Base-by-base conservation (phyloP, 169 alveolate genomes). In the Plasmodium gonderi region DNA sequence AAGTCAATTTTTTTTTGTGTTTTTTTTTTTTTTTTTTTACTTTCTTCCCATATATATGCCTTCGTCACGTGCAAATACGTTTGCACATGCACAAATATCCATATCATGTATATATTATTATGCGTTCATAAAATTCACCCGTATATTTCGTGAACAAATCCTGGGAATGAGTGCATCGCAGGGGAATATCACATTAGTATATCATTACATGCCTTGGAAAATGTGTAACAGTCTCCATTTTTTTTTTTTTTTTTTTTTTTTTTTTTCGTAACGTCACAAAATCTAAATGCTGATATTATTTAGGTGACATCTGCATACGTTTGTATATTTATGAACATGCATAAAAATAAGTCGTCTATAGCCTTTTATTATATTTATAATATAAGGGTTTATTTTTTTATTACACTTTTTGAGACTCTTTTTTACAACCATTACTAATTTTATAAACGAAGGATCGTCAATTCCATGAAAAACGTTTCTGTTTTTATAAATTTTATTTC, bases 321-420 rank as follows among this genome's bases (percentile, higher is more conserved):
- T 65, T 60, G 78, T 79, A 54, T 60, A n/a, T 51, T 79, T 80
- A 80, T 64, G 72, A 33, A 40, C 47, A 80, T 45, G 44, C 42
- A 40, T 64, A 14, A 31, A 60, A 80, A 40, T 80, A 45, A n/a
- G 65, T 64, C 3, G 42, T 60, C 47, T 80, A 17, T 68, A 49
- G 68, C 38, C 38, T 64, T 80, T 65, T 38, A 78, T 49, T 60
- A 60, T 44, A 60, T 12, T 33, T 11, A 80, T 80, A 36, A 80
- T n/a, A 68, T 36, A 47, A 80, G 60, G 67, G 72, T 44, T n/a
- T n/a, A 31, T 38, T 51, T 80, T 51, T 80, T 51, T 17, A 3
- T 54, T 17, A 54, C 9, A 9, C 69, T n/a, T 54, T 54, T 54
- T 54, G 69, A 31, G 69, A 54, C n/a, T 54, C 23, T 31, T 54